Conservation (phyloP, 1,284 basidiomycete species). For the Prillingera fragicola region DNA sequence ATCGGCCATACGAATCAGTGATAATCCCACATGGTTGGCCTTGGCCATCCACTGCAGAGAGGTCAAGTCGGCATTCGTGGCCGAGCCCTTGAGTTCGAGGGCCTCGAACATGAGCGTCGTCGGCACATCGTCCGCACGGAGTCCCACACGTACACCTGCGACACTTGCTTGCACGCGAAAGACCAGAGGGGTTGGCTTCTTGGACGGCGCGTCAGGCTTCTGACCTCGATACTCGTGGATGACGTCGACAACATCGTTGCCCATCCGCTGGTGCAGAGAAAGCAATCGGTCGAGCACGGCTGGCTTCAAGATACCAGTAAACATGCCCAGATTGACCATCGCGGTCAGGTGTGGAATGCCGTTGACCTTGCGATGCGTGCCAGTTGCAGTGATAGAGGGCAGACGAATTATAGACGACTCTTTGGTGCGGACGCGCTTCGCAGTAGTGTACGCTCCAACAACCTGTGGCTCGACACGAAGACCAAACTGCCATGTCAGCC, state of each 20-base stretch:
- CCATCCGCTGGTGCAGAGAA: slow-evolving; percentile 38
- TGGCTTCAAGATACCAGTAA: slow-evolving; percentile 43
- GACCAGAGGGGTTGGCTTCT: not conserved
- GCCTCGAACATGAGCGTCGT: slow-evolving; percentile 41
- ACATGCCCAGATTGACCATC: slow-evolving; percentile 37
- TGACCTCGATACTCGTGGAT: slow-evolving; percentile 19
- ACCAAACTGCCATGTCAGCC: no score
- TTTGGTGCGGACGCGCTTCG: slow-evolving; percentile 22
- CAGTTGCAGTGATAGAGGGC: slow-evolving; percentile 21
- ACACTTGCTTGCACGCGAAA: slow-evolving; percentile 30
- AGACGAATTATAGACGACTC: slow-evolving; percentile 29
- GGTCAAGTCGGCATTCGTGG: slow-evolving; percentile 23
- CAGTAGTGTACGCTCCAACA: slow-evolving; percentile 33
- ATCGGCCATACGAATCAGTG: slow-evolving; percentile 23
- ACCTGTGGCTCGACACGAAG: slow-evolving; percentile 31
- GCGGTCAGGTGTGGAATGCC: slow-evolving; percentile 19
- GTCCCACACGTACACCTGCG: slow-evolving; percentile 34
- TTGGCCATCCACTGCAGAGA: slow-evolving; percentile 38
- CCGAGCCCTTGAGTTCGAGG: slow-evolving; percentile 26
- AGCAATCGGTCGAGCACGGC: slow-evolving; percentile 42
- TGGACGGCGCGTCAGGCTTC: not conserved
- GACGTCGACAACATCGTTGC: slow-evolving; percentile 30
- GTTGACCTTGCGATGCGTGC: slow-evolving; percentile 8
- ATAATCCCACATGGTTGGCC: slow-evolving; percentile 38
- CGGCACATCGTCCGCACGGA: slow-evolving; percentile 41